Conservation (phyloP, 768 basidiomycete species). For the Clitopilus hobsonii region DNA sequence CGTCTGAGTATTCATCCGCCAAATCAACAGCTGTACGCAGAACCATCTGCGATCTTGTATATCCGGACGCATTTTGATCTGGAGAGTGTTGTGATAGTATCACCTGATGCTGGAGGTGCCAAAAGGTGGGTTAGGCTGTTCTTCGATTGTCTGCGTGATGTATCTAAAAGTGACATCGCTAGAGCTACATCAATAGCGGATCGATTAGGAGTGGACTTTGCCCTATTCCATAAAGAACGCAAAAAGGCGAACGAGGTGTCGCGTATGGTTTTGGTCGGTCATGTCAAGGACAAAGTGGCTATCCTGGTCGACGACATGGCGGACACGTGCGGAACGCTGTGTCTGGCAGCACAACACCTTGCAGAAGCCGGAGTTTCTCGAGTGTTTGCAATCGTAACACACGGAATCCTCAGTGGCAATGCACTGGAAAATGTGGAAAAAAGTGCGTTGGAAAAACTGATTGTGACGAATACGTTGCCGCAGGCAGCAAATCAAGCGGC, state of each 20-base stretch:
- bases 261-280: slow-evolving; percentile 92
- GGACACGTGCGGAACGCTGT: slow-evolving; percentile 92
- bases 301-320: slow-evolving; percentile 99
- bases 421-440: slow-evolving; percentile 71
- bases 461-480: slow-evolving; percentile 98
- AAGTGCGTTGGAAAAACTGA: slow-evolving; percentile 85
- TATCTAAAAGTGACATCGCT: slow-evolving; percentile 12
- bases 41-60: slow-evolving; percentile 92
- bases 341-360: slow-evolving; percentile 85
- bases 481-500: slow-evolving; percentile 70
- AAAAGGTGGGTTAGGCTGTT: slow-evolving; percentile 65
- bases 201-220: slow-evolving; percentile 93
- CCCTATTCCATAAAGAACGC: slow-evolving; percentile 98
- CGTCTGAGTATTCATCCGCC: not conserved
- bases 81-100: slow-evolving; percentile 87
- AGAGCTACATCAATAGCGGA: slow-evolving; percentile 98
- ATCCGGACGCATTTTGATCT: slow-evolving; percentile 90
- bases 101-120: slow-evolving; percentile 96
- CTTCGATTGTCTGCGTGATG: slow-evolving; percentile 2
- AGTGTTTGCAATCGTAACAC: slow-evolving; percentile 92
- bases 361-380: slow-evolving; percentile 82
- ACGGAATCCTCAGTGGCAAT: slow-evolving; percentile 91
- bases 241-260: slow-evolving; percentile 95
- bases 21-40: slow-evolving; percentile 74
- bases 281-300: slow-evolving; percentile 87